These are phyloP conservation scores for Sporisorium sorghi DNA, from an alignment of 1,284 basidiomycete species.

Conservation along the genomic window DNA sequence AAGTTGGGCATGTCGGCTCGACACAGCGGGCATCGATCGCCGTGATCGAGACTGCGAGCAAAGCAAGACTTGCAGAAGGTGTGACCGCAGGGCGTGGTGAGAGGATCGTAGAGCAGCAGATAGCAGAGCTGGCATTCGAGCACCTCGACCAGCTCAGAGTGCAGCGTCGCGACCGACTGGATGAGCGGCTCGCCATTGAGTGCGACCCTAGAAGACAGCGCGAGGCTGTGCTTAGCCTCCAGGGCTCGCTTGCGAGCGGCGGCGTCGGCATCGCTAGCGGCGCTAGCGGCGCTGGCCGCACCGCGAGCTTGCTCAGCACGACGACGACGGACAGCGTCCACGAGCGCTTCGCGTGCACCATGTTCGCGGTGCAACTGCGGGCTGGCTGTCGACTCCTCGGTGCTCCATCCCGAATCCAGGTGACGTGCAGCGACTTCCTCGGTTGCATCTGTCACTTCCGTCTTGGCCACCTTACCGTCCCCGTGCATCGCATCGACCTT, in stretches of 20 bases:
- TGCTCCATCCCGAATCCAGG: constrained; percentile 41
- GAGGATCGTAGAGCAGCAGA: constrained; percentile 82
- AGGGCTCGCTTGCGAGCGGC: constrained; percentile 6
- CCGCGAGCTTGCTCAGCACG: constrained; percentile 10
- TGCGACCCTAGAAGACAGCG: constrained; percentile 31
- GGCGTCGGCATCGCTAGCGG: constrained; percentile 20
- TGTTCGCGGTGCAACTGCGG: constrained; percentile 5
- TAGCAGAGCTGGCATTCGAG: constrained; percentile 92
- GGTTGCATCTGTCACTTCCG: not conserved
- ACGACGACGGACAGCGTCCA: constrained; percentile 24
- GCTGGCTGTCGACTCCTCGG: constrained; percentile 27
- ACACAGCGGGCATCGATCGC: constrained; percentile 83
- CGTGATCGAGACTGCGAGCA: constrained; percentile 88
- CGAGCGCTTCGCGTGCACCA: constrained; percentile 12
- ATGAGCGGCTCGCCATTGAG: constrained; percentile 42
- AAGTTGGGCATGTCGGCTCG: constrained; percentile 80
- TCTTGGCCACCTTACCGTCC: constrained; percentile 31
- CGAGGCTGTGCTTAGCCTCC: constrained; percentile 40
- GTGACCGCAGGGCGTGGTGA: constrained; percentile 94
- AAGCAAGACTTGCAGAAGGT: constrained; percentile 91
- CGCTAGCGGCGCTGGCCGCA: constrained; percentile 10
- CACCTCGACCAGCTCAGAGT: constrained; percentile 76
- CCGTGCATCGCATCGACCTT: constrained; percentile 11
- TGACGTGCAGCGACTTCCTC: constrained; percentile 17
- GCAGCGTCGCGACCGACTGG: constrained; percentile 50